phyloP scores from a whole-genome alignment of 441 rosid species.

The Pelargonium fulgidum region DNA sequence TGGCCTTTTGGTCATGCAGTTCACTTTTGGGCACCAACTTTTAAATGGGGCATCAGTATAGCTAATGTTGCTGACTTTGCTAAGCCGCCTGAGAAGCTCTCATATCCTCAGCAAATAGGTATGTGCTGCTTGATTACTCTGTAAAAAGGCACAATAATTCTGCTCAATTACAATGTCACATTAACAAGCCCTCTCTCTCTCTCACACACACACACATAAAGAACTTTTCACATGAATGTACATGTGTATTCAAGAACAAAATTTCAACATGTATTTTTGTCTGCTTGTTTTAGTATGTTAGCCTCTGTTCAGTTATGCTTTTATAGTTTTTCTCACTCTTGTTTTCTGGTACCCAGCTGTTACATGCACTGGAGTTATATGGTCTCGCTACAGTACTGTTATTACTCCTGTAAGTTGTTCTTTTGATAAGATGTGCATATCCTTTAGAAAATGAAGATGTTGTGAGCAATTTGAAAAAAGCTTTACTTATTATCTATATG shows the following conservation, averaged over 20 bases:
- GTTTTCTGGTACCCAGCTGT: slow-evolving; percentile 52
- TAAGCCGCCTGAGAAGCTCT: slow-evolving; percentile 78
- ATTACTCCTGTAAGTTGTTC: slow-evolving; percentile 74
- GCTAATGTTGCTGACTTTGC: slow-evolving; percentile 81
- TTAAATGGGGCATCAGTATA: slow-evolving; percentile 93
- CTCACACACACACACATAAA: background rate
- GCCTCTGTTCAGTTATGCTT: background rate
- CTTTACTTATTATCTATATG: background rate
- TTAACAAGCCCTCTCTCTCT: background rate
- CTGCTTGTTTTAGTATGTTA: background rate
- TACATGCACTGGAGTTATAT: slow-evolving; percentile 69
- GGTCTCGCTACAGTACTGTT: slow-evolving; percentile 95
- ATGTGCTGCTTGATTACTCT: slow-evolving; percentile 14
- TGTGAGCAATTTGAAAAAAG: too few species aligned
- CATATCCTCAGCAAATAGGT: slow-evolving; percentile 92
- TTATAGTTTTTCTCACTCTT: slow-evolving; percentile 18
- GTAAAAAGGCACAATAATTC: background rate
- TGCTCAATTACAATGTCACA: background rate
- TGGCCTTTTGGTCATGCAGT: slow-evolving; percentile 34
- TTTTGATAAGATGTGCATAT: background rate
- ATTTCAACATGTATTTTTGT: background rate
- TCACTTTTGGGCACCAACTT: slow-evolving; percentile 96
- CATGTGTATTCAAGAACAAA: background rate
- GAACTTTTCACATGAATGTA: background rate
- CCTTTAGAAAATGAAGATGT: too few species aligned